Evolutionary conservation across 345 rosid genomes (phyloP).

Genomic region (Gossypium longicalyx): DNA sequence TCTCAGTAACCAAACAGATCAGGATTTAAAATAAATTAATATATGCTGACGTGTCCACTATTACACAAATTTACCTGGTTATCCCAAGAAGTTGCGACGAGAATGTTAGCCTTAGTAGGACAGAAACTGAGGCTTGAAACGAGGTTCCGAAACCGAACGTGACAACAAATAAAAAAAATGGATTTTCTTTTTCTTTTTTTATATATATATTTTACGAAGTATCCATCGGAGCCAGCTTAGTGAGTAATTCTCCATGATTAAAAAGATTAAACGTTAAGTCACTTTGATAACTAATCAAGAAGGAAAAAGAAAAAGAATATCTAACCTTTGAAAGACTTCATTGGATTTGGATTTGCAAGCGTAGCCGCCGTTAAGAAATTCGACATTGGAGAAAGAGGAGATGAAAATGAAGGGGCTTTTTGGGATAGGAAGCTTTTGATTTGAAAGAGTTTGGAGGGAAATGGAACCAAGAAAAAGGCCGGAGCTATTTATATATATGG

Average conservation of each 20-base stretch:
- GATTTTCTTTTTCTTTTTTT: no score
- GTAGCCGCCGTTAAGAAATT: constrained; percentile 15
- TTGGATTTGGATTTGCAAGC: constrained; percentile 52
- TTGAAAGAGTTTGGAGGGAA: background rate
- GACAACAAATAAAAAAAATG: background rate
- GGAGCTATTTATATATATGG: background rate
- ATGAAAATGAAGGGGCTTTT: background rate
- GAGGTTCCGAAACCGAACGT: constrained; percentile 68
- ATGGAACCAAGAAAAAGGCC: background rate
- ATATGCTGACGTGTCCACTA: background rate
- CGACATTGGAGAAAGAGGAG: background rate
- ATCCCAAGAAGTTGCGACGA: constrained; percentile 95
- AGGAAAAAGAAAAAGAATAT: background rate
- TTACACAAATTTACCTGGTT: constrained; percentile 31
- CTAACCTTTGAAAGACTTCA: constrained; percentile 68
- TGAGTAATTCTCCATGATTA: no score
- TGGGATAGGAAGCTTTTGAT: background rate
- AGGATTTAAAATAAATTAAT: background rate
- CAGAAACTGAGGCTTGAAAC: constrained; percentile 88
- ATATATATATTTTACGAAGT: no score
- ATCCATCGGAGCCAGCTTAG: no score
- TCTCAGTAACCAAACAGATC: background rate
- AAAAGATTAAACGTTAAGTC: background rate
- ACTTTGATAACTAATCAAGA: background rate
- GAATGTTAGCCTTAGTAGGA: constrained; percentile 68